Evolutionary conservation across 148 eudicot genomes (phyloP).

Genomic region (Vaccinium myrtillus): DNA sequence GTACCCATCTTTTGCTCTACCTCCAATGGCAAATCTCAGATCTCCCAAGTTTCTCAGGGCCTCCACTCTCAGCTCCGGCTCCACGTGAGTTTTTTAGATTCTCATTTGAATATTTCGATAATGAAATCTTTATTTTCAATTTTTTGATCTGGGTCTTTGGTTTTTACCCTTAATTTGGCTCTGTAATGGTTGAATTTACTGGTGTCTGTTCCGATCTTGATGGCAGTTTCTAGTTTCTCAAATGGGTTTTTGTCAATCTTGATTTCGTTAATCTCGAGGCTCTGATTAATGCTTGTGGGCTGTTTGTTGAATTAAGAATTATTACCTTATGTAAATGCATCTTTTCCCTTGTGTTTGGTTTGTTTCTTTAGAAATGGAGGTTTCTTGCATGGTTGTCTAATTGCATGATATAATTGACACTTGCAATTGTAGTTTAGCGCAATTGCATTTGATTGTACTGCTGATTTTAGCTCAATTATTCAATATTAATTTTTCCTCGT

Average conservation of each 20-base stretch:
- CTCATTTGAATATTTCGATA: background rate
- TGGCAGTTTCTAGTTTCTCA: background rate
- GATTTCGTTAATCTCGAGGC: background rate
- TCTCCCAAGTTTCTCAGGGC: slow-evolving; percentile 44
- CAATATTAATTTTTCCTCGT: background rate
- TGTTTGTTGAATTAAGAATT: background rate
- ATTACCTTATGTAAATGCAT: background rate
- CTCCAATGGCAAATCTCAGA: slow-evolving; percentile 26
- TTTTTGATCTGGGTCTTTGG: background rate
- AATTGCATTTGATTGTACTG: background rate
- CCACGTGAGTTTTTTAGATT: slow-evolving; percentile 28
- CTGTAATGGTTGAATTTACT: background rate
- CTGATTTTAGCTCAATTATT: background rate
- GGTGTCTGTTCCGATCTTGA: background rate
- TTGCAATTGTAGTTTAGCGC: background rate
- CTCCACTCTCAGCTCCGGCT: slow-evolving; percentile 35
- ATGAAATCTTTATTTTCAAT: background rate
- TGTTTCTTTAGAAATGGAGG: background rate
- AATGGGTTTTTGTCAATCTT: slow-evolving; percentile 7
- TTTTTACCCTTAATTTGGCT: slow-evolving; percentile 6
- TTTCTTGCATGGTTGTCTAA: background rate
- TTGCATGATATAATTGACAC: background rate
- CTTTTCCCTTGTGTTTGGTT: background rate
- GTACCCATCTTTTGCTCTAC: slow-evolving; percentile 27
- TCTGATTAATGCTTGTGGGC: background rate